A percentile compares a stretch with the other conserved stretches of the same genome.
Evolutionary conservation across 2,329 filamentous ascomycete genomes (phyloP).

Genomic region (Botrytis tulipae): DNA sequence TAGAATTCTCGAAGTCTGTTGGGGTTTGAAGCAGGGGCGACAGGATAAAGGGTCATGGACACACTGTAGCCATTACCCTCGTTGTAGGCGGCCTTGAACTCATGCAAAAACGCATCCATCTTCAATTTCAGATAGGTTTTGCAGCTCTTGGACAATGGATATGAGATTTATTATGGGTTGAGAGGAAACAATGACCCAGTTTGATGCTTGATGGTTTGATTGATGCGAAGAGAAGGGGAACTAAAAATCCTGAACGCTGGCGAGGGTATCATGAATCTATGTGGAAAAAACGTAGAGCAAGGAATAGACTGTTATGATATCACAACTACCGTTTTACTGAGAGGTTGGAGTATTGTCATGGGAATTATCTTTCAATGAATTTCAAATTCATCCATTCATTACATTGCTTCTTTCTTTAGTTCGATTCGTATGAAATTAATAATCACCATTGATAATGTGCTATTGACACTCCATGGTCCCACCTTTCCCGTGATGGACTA

Average conservation of each 20-base stretch:
- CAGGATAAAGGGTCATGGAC: constrained; percentile 71
- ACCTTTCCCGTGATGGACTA: neutral
- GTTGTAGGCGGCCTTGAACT: constrained; percentile 69
- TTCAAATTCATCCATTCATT: neutral
- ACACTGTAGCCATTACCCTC: constrained; percentile 68
- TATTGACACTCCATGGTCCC: constrained; percentile 7
- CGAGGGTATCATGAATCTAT: constrained; percentile 9
- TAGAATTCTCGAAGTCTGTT: constrained; percentile 68
- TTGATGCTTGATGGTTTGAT: neutral
- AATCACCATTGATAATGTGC: neutral
- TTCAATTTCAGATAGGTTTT: neutral
- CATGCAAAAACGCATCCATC: constrained; percentile 73
- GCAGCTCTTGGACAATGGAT: neutral
- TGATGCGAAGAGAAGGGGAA: neutral
- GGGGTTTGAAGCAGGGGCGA: constrained; percentile 60
- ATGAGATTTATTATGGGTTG: neutral
- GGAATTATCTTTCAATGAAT: constrained; percentile 1
- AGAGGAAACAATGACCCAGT: neutral
- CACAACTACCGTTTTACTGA: neutral
- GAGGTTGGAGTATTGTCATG: neutral
- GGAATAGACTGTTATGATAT: neutral
- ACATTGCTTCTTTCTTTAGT: neutral
- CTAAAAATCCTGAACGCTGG: neutral
- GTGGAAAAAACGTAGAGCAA: neutral
- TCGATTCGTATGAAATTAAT: neutral